Percentiles rank a stretch among this genome's conserved stretches.
These are phyloP conservation scores for Sporothrix phasma DNA, from an alignment of 2,329 filamentous ascomycete species.

Conservation along the genomic window DNA sequence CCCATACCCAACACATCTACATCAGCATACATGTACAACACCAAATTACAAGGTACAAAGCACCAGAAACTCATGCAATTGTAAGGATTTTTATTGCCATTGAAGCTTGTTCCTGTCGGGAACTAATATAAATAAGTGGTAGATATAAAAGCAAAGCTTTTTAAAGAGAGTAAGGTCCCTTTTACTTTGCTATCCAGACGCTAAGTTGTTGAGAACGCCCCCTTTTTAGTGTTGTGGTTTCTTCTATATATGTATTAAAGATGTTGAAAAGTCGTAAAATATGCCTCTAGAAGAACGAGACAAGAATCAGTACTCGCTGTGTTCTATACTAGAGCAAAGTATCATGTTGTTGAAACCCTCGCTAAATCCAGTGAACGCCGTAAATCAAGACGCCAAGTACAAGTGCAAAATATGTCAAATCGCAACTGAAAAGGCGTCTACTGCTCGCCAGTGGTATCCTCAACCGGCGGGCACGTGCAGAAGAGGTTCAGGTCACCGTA, in stretches of 20 bases:
- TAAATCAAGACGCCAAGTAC: too few species aligned
- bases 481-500: constrained; percentile 90
- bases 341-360: constrained; percentile 17
- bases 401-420: too few species aligned
- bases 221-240: neutral
- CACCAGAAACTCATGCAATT: too few species aligned
- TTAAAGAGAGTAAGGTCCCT: neutral
- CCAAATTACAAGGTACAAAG: neutral
- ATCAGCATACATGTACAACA: constrained; percentile 9
- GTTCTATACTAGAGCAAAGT: neutral
- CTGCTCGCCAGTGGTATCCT: constrained; percentile 40
- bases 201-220: constrained; percentile 9
- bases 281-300: neutral
- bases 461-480: constrained; percentile 85
- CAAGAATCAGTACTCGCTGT: neutral
- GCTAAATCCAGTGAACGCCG: neutral
- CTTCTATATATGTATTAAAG: constrained; percentile 5
- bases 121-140: neutral
- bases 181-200: neutral
- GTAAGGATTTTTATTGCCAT: too few species aligned
- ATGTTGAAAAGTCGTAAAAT: neutral
- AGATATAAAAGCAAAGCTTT: neutral
- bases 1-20: constrained; percentile 4
- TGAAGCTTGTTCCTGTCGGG: neutral
- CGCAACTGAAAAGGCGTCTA: too few species aligned